A percentile compares a stretch with the other conserved stretches of the same genome.
Evolutionary conservation across 2,329 filamentous ascomycete genomes (phyloP).

Genomic region (Fusarium sp.): DNA sequence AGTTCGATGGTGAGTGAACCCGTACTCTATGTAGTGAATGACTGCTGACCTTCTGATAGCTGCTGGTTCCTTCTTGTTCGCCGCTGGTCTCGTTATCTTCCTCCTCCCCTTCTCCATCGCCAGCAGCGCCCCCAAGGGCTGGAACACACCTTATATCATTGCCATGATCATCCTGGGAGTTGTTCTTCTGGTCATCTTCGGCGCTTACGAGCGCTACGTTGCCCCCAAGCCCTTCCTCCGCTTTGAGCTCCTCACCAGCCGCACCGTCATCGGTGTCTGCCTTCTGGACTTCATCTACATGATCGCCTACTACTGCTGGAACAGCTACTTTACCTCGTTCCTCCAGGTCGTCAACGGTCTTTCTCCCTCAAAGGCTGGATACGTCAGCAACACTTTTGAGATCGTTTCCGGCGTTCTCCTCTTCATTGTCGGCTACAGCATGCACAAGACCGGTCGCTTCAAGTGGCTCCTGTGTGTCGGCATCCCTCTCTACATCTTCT

Average conservation of each 20-base stretch:
- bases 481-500: slow-evolving; percentile 67
- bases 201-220: slow-evolving; percentile 66
- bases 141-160: slow-evolving; percentile 65
- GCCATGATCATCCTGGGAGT: slow-evolving; percentile 69
- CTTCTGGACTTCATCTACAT: slow-evolving; percentile 56
- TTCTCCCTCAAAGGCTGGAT: slow-evolving; percentile 61
- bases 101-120: slow-evolving; percentile 71
- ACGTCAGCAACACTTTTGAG: slow-evolving; percentile 62
- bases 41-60: slow-evolving; percentile 59
- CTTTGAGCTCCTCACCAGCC: slow-evolving; percentile 62
- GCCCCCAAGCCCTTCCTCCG: slow-evolving; percentile 70
- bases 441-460: slow-evolving; percentile 65
- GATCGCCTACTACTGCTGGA: slow-evolving; percentile 61
- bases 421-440: slow-evolving; percentile 61
- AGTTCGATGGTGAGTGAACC: slow-evolving; percentile 48
- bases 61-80: slow-evolving; percentile 65
- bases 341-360: slow-evolving; percentile 65
- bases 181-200: slow-evolving; percentile 64
- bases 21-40: background rate
- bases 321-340: slow-evolving; percentile 65
- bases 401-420: slow-evolving; percentile 63
- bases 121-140: slow-evolving; percentile 57
- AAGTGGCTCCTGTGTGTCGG: slow-evolving; percentile 63
- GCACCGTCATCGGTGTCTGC: slow-evolving; percentile 65
- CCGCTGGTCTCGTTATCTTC: slow-evolving; percentile 65